Percentiles rank a stretch among this genome's conserved stretches.
These are phyloP conservation scores for Fraxinus sp. DNA, from an alignment of 305 asterid genomes.

Conservation along the genomic window DNA sequence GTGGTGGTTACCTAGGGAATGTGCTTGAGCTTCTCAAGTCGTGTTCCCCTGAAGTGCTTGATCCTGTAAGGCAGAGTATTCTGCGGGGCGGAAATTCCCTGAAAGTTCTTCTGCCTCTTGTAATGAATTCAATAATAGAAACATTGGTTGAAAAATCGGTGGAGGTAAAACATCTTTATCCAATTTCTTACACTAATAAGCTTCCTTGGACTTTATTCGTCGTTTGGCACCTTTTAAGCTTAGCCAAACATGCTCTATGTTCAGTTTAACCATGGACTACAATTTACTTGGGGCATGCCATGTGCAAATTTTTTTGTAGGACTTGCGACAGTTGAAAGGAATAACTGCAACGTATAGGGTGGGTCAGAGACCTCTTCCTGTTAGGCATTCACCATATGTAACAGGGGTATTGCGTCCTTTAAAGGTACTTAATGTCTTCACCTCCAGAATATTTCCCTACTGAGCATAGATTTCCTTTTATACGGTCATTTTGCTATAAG, in stretches of 20 bases:
- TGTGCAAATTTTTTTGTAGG: slow-evolving; percentile 42
- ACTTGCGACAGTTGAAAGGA: slow-evolving; percentile 86
- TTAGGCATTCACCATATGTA: slow-evolving; percentile 88
- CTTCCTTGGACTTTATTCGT: not conserved
- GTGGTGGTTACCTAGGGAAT: slow-evolving; percentile 60
- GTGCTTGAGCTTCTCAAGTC: slow-evolving; percentile 70
- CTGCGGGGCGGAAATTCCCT: slow-evolving; percentile 71
- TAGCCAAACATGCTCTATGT: not conserved
- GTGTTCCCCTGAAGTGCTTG: slow-evolving; percentile 73
- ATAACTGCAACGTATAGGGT: slow-evolving; percentile 94
- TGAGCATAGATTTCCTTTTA: slow-evolving; percentile 5
- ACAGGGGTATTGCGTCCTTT: slow-evolving; percentile 79
- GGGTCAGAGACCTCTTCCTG: slow-evolving; percentile 96
- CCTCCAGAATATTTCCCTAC: slow-evolving; percentile 16
- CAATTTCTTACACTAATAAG: not conserved
- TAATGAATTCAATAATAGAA: slow-evolving; percentile 60
- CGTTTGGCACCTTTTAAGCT: not conserved
- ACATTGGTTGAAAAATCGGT: slow-evolving; percentile 78
- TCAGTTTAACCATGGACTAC: not conserved
- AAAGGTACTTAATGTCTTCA: slow-evolving; percentile 51
- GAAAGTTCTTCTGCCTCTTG: slow-evolving; percentile 67
- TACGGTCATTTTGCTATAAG: not conserved
- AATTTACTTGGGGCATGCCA: slow-evolving; percentile 7
- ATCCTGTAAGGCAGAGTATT: slow-evolving; percentile 83
- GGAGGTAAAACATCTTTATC: slow-evolving; percentile 51